phyloP scores from a whole-genome alignment of 331 rosid species.

The Rhamnella rubrinervis region DNA sequence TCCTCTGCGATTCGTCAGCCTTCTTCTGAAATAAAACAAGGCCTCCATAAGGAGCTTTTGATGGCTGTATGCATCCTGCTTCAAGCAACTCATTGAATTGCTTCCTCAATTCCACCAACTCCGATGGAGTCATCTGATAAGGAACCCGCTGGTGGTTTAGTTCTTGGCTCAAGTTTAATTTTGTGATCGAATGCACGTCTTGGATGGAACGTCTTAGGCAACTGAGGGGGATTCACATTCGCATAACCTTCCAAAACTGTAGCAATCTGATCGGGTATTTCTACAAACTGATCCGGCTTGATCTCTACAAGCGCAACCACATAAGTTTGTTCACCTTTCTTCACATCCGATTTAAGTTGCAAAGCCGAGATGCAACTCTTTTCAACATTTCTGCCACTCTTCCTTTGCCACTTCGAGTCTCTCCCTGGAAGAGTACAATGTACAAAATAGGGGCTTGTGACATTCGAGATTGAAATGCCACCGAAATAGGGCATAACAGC shows the following conservation, averaged over 20 bases:
- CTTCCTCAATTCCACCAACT: too few species aligned
- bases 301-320: neutral
- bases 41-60: neutral
- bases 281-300: neutral
- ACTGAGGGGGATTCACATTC: neutral
- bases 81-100: too few species aligned
- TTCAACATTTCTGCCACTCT: neutral
- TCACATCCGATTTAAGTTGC: neutral
- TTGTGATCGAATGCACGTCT: neutral
- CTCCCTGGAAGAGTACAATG: too few species aligned
- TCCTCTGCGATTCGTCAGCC: too few species aligned
- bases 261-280: neutral
- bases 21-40: too few species aligned
- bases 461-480: neutral
- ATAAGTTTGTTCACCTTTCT: neutral
- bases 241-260: neutral
- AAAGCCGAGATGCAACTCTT: neutral
- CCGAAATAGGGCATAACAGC: neutral
- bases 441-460: neutral
- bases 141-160: neutral
- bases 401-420: neutral
- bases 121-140: neutral
- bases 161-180: neutral
- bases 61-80: too few species aligned
- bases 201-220: neutral